phyloP scores from a whole-genome alignment of 1,139 yeast genomes.

The Kazachstania sp. region DNA sequence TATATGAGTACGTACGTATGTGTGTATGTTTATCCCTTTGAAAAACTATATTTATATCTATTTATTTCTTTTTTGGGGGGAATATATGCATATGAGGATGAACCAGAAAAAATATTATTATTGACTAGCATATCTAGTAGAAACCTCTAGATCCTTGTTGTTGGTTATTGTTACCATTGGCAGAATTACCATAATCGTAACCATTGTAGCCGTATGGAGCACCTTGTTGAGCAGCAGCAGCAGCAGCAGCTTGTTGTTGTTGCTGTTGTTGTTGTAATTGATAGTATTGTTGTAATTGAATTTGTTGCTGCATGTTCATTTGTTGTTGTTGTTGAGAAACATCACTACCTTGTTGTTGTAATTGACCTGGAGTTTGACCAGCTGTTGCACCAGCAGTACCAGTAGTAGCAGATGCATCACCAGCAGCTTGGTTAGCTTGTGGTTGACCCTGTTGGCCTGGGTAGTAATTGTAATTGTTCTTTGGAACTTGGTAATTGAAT shows the following conservation, averaged over 20 bases:
- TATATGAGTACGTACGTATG: background rate
- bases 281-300: constrained; percentile 26
- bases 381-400: background rate
- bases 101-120: background rate
- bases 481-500: constrained; percentile 29
- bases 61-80: background rate
- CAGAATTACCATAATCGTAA: constrained; percentile 21
- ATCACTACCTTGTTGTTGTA: constrained; percentile 9
- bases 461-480: constrained; percentile 24
- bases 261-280: constrained; percentile 27
- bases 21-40: background rate
- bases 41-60: background rate
- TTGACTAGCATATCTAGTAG: constrained; percentile 15
- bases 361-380: constrained; percentile 17
- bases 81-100: background rate
- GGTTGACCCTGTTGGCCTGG: constrained; percentile 15
- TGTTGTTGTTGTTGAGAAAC: constrained; percentile 16
- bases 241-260: constrained; percentile 15
- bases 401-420: background rate
- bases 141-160: constrained; percentile 28
- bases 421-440: constrained; percentile 5
- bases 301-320: constrained; percentile 22
- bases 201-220: constrained; percentile 8
- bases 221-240: constrained; percentile 18
- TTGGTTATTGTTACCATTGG: background rate